Conservation (phyloP, 306 rosid genomes). For the Oemleria cerasiformis region DNA sequence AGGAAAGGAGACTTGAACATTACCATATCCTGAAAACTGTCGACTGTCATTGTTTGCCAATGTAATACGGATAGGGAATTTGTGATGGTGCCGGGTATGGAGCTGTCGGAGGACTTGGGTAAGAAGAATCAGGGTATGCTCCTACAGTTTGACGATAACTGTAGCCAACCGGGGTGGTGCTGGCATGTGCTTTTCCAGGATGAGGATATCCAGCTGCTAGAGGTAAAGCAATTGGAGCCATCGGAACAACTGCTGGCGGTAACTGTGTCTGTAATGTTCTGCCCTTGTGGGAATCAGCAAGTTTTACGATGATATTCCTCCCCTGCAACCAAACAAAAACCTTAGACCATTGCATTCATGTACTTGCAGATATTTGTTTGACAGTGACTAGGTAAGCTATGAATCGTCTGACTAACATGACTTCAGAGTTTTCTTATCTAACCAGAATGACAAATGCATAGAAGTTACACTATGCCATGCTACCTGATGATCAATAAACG, state of each 20-base stretch:
- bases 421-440: neutral
- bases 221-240: slow-evolving; percentile 57
- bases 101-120: slow-evolving; percentile 43
- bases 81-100: slow-evolving; percentile 53
- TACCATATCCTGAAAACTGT: slow-evolving; percentile 16
- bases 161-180: slow-evolving; percentile 40
- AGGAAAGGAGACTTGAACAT: slow-evolving; percentile 4
- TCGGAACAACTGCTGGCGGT: slow-evolving; percentile 42
- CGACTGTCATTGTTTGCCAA: slow-evolving; percentile 45
- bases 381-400: neutral
- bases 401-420: neutral
- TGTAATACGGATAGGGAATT: slow-evolving; percentile 59
- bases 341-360: slow-evolving; percentile 10
- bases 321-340: slow-evolving; percentile 48
- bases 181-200: slow-evolving; percentile 45
- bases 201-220: slow-evolving; percentile 55
- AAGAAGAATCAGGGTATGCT: slow-evolving; percentile 51
- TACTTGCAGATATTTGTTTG: neutral
- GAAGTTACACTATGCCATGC: neutral
- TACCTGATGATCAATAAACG: neutral
- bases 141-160: slow-evolving; percentile 50
- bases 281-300: slow-evolving; percentile 67
- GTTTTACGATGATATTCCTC: slow-evolving; percentile 64
- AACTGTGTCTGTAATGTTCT: slow-evolving; percentile 44
- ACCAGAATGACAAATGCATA: neutral